Percentiles rank a stretch among this genome's conserved stretches.
Evolutionary conservation across 805 yeast species (phyloP).

Genomic region (Suhomyces faveliae): DNA sequence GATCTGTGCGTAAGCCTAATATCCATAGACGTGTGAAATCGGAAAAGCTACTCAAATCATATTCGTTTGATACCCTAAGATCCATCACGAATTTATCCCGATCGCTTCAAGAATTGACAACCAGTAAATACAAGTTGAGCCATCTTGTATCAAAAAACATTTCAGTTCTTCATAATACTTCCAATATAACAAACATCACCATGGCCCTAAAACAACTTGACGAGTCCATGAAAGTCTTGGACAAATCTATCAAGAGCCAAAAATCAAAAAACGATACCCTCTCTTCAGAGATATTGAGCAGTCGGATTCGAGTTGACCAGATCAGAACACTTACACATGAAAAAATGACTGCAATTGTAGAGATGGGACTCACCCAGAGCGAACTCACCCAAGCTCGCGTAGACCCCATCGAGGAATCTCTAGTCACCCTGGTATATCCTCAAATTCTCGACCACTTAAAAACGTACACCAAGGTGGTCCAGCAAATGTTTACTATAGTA

Average conservation of each 20-base stretch:
- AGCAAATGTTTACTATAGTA: conserved; percentile 28
- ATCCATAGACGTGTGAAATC: neutral
- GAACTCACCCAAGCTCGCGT: conserved; percentile 28
- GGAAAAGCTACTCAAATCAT: conserved; percentile 15
- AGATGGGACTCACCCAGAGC: conserved; percentile 18
- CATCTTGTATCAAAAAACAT: conserved; percentile 18
- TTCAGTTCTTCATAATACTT: neutral
- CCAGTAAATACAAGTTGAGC: conserved; percentile 22
- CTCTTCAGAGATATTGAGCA: conserved; percentile 19
- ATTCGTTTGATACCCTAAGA: conserved; percentile 31
- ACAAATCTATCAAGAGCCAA: conserved; percentile 19
- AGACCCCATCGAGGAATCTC: conserved; percentile 26
- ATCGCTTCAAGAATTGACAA: conserved; percentile 29
- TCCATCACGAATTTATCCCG: conserved; percentile 23
- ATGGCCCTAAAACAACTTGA: conserved; percentile 7
- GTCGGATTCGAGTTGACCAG: conserved; percentile 22
- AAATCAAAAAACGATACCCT: conserved; percentile 23
- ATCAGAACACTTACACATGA: conserved; percentile 16
- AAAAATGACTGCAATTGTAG: conserved; percentile 14
- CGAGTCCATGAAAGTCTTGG: conserved; percentile 11
- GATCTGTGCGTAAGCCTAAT: neutral
- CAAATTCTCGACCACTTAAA: conserved; percentile 17
- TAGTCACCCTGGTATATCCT: conserved; percentile 22
- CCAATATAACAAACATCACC: conserved; percentile 7
- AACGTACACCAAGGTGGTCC: conserved; percentile 15